A percentile compares a stretch with the other conserved stretches of the same genome.
These are phyloP conservation scores for Podosphaera aphanis DNA, from an alignment of 2,329 filamentous ascomycete species.

Conservation along the genomic window DNA sequence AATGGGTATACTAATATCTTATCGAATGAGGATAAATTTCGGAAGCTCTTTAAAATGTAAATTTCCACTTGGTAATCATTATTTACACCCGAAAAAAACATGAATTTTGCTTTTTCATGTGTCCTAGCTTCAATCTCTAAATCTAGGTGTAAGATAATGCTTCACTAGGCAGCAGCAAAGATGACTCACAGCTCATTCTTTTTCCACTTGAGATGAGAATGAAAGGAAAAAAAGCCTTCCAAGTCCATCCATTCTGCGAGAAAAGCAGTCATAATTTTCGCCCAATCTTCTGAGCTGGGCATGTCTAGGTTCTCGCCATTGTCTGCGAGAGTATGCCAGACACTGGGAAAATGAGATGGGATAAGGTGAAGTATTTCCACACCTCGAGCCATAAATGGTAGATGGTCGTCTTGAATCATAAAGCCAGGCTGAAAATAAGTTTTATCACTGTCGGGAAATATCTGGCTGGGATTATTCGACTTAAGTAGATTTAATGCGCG, in stretches of 20 bases:
- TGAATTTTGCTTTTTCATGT: no score
- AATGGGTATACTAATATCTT: no score
- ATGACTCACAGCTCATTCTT: slow-evolving; percentile 15
- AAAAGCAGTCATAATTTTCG: slow-evolving; percentile 62
- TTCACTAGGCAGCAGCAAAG: slow-evolving; percentile 3
- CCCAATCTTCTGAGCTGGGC: slow-evolving; percentile 67
- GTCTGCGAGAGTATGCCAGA: slow-evolving; percentile 75
- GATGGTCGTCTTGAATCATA: slow-evolving; percentile 61
- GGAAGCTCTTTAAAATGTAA: no score
- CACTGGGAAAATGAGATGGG: slow-evolving; percentile 52
- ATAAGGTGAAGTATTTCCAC: slow-evolving; percentile 83
- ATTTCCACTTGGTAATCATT: no score
- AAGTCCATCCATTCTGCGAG: slow-evolving; percentile 82
- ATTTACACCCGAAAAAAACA: no score
- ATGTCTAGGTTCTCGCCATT: slow-evolving; percentile 67
- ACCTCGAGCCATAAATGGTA: slow-evolving; percentile 70
- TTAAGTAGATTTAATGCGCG: slow-evolving; percentile 43
- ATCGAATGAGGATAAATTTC: no score
- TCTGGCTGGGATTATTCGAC: slow-evolving; percentile 29
- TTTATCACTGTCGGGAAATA: slow-evolving; percentile 43
- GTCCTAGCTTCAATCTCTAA: background rate
- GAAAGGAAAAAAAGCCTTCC: slow-evolving; percentile 14
- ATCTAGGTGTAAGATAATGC: background rate
- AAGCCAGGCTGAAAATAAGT: slow-evolving; percentile 24
- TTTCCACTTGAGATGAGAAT: slow-evolving; percentile 8